Conservation (phyloP, 257 asterid genomes). For the Euphrasia confusa region DNA sequence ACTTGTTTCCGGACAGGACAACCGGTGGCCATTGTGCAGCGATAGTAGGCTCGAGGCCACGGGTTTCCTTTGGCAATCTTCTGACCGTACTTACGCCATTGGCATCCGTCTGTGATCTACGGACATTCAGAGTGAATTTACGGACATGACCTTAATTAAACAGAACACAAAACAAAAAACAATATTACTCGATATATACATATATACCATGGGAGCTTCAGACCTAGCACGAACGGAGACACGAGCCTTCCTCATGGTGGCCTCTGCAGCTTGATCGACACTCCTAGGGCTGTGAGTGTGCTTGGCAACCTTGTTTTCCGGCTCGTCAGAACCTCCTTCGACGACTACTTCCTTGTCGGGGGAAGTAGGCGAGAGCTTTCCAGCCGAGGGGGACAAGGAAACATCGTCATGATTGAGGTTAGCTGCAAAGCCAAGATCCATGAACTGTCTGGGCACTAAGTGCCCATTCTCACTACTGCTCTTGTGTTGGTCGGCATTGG, state of each 20-base stretch:
- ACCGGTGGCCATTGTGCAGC: slow-evolving; percentile 83
- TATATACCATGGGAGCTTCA: slow-evolving; percentile 61
- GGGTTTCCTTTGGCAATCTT: slow-evolving; percentile 93
- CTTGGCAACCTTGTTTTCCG: slow-evolving; percentile 45
- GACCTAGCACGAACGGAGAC: slow-evolving; percentile 80
- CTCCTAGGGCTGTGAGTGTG: slow-evolving; percentile 22
- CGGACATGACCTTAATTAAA: no score
- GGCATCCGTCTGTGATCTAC: slow-evolving; percentile 82
- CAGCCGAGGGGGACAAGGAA: slow-evolving; percentile 25
- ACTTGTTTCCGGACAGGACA: slow-evolving; percentile 91
- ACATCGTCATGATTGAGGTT: slow-evolving; percentile 28
- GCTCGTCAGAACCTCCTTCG: slow-evolving; percentile 19
- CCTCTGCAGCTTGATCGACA: slow-evolving; percentile 71
- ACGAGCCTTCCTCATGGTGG: slow-evolving; percentile 79
- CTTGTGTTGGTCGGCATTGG: not conserved
- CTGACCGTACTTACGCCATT: slow-evolving; percentile 94
- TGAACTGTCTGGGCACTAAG: slow-evolving; percentile 48
- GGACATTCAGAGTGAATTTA: no score
- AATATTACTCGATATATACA: no score
- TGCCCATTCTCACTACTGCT: slow-evolving; percentile 14
- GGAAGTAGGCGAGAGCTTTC: not conserved
- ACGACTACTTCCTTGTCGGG: slow-evolving; percentile 25
- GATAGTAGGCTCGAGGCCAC: slow-evolving; percentile 83
- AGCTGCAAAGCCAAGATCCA: slow-evolving; percentile 54
- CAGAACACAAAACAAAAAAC: no score